A percentile compares a stretch with the other conserved stretches of the same genome.
Evolutionary conservation across 768 basidiomycete genomes (phyloP).

Genomic region (Pisolithus marmoratus): DNA sequence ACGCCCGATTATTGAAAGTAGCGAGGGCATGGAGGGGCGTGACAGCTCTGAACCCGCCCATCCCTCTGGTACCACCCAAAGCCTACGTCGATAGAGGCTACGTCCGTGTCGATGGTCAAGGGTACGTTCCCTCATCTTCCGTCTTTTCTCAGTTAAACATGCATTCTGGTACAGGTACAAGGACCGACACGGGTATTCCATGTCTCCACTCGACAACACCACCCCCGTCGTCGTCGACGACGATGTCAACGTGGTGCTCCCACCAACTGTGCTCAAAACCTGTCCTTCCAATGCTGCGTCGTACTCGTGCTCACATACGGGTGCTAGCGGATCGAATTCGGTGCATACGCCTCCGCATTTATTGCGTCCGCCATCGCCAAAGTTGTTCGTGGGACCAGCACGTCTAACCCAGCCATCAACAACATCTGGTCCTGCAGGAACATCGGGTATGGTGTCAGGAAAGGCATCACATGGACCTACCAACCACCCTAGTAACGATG

Average conservation of each 20-base stretch:
- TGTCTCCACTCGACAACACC: conserved; percentile 24
- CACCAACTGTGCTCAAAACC: conserved; percentile 20
- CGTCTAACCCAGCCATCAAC: conserved; percentile 9
- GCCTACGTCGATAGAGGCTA: conserved; percentile 17
- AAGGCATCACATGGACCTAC: conserved; percentile 22
- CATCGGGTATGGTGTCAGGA: conserved; percentile 1
- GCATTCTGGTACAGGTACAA: conserved; percentile 14
- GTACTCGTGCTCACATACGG: conserved; percentile 1
- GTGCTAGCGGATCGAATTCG: neutral
- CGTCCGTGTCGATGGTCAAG: conserved; percentile 21
- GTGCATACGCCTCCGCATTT: conserved; percentile 19
- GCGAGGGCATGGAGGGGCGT: conserved; percentile 65
- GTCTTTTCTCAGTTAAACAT: conserved; percentile 10
- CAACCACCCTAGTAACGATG: conserved; percentile 32
- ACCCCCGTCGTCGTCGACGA: conserved; percentile 32
- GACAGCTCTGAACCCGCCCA: conserved; percentile 42
- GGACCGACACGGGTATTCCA: conserved; percentile 24
- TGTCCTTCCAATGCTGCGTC: conserved; percentile 5
- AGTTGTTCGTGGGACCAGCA: conserved; percentile 16
- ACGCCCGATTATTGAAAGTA: conserved; percentile 48
- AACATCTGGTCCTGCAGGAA: conserved; percentile 13
- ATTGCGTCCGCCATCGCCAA: conserved; percentile 25
- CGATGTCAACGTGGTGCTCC: conserved; percentile 15
- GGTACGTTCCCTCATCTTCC: conserved; percentile 14
- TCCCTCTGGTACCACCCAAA: conserved; percentile 17